Evolutionary conservation across 352 stramenopile species (phyloP).

Genomic region (Globisporangium spiculum): DNA sequence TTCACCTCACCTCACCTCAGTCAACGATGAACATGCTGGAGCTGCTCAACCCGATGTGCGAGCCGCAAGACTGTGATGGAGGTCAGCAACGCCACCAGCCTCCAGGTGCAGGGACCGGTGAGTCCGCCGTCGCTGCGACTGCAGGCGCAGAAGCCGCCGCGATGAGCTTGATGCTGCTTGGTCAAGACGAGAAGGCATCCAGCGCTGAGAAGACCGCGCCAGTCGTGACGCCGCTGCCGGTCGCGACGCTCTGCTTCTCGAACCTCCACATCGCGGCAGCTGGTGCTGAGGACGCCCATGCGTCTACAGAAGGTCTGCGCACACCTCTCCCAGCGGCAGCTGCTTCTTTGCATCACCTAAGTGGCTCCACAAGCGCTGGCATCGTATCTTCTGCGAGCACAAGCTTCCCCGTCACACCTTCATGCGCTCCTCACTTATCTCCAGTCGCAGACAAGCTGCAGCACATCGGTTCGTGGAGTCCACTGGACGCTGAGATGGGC

Average conservation of each 20-base stretch:
- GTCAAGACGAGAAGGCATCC: background rate
- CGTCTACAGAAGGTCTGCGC: background rate
- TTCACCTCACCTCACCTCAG: background rate
- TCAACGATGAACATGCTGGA: constrained; percentile 25
- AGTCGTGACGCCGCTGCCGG: background rate
- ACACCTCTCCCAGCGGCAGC: background rate
- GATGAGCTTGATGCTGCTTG: constrained; percentile 17
- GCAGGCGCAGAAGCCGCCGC: constrained; percentile 1
- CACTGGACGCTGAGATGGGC: background rate
- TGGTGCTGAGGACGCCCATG: background rate
- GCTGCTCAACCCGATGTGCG: constrained; percentile 30
- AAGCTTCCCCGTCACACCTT: background rate
- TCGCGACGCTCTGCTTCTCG: constrained; percentile 1
- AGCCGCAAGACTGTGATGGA: background rate
- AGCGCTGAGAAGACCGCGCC: background rate
- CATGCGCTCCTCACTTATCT: constrained; percentile 8
- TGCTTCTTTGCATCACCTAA: background rate
- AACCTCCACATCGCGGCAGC: background rate
- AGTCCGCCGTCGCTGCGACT: background rate
- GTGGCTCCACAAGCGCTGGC: background rate
- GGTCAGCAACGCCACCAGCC: background rate
- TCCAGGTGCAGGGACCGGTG: constrained; percentile 11
- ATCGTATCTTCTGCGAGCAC: background rate
- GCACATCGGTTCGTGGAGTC: background rate
- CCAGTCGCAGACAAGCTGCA: constrained; percentile 15